These are phyloP conservation scores for Chaetomiaceae sp. DNA, from an alignment of 2,329 filamentous ascomycete genomes.

Conservation along the genomic window DNA sequence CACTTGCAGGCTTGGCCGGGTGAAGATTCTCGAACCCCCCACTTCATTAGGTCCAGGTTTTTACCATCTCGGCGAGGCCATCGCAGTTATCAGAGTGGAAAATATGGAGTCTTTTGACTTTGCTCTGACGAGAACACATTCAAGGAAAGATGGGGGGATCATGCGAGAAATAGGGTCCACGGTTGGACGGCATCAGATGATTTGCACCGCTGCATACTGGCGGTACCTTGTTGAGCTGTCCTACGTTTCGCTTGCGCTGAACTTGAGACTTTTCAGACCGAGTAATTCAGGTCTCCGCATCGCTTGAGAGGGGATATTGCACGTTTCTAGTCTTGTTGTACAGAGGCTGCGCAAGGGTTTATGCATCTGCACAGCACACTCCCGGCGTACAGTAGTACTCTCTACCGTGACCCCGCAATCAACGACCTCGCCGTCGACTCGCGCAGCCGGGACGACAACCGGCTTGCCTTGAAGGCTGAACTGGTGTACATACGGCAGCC, in stretches of 20 bases:
- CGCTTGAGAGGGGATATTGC: too few species aligned
- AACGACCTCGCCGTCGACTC: neutral
- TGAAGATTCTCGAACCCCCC: neutral
- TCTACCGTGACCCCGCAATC: neutral
- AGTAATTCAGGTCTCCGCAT: too few species aligned
- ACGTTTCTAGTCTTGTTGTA: too few species aligned
- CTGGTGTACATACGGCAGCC: constrained; percentile 4
- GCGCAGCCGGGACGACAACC: neutral
- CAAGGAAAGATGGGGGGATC: neutral
- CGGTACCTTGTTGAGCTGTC: neutral
- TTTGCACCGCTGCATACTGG: neutral
- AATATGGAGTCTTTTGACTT: neutral
- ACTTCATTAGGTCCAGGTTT: neutral
- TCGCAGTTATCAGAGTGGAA: neutral
- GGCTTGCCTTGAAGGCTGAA: neutral
- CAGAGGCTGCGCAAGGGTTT: too few species aligned
- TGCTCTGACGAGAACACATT: neutral
- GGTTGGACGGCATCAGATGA: neutral
- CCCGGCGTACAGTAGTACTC: too few species aligned
- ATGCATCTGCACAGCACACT: too few species aligned
- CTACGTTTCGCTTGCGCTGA: too few species aligned
- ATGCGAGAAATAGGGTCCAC: constrained; percentile 2
- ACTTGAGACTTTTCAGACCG: too few species aligned
- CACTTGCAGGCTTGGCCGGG: constrained; percentile 4
- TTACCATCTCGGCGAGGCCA: neutral